Conservation (phyloP, 1,139 yeast species). For the Pichia cactophila region DNA sequence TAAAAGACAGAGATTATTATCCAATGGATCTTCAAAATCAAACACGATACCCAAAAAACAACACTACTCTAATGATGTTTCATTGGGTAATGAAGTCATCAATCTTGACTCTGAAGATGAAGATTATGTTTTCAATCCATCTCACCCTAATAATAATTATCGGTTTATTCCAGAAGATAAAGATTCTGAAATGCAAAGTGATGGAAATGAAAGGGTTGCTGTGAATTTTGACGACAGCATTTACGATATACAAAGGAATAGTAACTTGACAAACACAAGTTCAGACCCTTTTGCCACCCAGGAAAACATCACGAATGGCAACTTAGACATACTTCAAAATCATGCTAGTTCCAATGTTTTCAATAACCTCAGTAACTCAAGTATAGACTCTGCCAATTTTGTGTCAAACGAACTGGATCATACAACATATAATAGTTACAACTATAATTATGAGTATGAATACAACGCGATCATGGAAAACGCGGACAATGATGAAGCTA, state of each 20-base stretch:
- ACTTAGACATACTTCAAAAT: not conserved
- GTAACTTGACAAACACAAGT: not conserved
- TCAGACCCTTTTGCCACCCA: slow-evolving; percentile 1
- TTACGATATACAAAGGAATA: not conserved
- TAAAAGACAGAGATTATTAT: slow-evolving; percentile 12
- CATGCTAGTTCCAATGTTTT: not conserved
- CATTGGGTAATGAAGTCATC: slow-evolving; percentile 22
- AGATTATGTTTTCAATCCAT: slow-evolving; percentile 27
- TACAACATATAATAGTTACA: slow-evolving; percentile 1
- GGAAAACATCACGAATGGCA: not conserved
- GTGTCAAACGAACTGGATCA: slow-evolving; percentile 9
- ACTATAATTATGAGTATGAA: not conserved
- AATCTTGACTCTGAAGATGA: slow-evolving; percentile 35
- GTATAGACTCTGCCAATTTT: slow-evolving; percentile 7
- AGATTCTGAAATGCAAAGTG: not conserved
- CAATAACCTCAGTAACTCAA: not conserved
- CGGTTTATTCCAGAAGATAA: not conserved
- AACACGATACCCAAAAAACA: slow-evolving; percentile 10
- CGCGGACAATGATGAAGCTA: not conserved
- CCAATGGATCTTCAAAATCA: slow-evolving; percentile 7
- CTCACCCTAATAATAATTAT: not conserved
- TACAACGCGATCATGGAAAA: not conserved
- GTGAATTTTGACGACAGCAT: not conserved
- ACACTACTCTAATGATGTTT: slow-evolving; percentile 2
- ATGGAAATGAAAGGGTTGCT: not conserved